Evolutionary conservation across 768 basidiomycete species (phyloP).

Genomic region (Collybia sp.): DNA sequence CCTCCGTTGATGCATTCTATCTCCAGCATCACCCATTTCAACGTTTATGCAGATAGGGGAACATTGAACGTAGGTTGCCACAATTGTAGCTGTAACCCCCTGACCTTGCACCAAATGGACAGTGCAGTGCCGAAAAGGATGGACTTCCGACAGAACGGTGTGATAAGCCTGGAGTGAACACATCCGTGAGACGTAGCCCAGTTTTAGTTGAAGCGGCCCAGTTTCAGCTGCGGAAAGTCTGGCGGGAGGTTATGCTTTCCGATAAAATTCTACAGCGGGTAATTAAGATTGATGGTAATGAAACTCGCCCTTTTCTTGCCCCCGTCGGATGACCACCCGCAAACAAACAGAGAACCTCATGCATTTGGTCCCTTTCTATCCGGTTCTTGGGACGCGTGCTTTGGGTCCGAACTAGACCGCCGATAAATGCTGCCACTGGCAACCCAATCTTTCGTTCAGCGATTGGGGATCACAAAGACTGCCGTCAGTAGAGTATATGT

Average conservation of each 20-base stretch:
- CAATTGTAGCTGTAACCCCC: too few species aligned
- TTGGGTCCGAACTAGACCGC: conserved; percentile 77
- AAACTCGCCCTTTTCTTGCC: conserved; percentile 1
- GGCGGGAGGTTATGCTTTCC: conserved; percentile 82
- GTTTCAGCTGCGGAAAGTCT: conserved; percentile 85
- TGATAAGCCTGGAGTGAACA: conserved; percentile 72
- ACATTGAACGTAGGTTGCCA: too few species aligned
- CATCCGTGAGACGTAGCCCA: too few species aligned
- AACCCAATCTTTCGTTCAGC: conserved; percentile 76
- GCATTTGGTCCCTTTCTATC: conserved; percentile 71
- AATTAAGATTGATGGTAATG: conserved; percentile 69
- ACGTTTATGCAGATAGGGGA: too few species aligned
- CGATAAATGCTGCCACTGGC: conserved; percentile 57
- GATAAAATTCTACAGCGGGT: conserved; percentile 76
- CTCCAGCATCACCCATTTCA: too few species aligned
- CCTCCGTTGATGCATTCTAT: too few species aligned
- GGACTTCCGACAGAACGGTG: conserved; percentile 59
- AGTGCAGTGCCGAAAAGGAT: conserved; percentile 30
- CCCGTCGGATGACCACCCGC: neutral
- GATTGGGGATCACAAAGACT: conserved; percentile 68
- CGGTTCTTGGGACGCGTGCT: conserved; percentile 59
- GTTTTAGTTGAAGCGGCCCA: too few species aligned
- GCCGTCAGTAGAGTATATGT: too few species aligned
- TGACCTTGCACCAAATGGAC: too few species aligned
- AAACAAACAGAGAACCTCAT: conserved; percentile 88